Evolutionary conservation across 2,329 filamentous ascomycete genomes (phyloP), one percentile per base, ranked within the genome.

Genomic region (Phialophora macrospora): DNA sequence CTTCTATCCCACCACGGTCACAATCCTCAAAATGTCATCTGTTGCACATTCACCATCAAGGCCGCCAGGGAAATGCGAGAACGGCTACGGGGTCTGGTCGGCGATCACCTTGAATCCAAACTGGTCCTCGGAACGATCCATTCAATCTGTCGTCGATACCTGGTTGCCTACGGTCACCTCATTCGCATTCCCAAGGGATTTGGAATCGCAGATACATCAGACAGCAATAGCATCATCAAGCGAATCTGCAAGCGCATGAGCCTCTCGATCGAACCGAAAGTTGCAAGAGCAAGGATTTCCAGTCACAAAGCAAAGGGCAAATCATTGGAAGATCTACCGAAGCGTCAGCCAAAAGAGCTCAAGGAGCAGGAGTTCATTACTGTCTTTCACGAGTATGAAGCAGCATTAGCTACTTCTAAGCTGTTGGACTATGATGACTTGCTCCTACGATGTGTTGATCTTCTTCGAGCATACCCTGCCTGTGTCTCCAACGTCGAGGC

Each of bases 1-100:
- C 87, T 97, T 32, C 85, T 97, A 61, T 86, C 89, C 58, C 83
- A 90, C 72, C 81, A 87, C 72, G 87, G 88, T 49, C 86, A 92
- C 72, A 85, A 87, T 63, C 94, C 94, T 73, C 88, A 90, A 80
- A 92, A 97, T 79, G 88, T 98, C 73, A 88, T 99, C 66, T 94
- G 97, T 66, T 95, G 94, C 68, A 98, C 94, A 0, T 99, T 99
- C 75, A 99, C 95, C 1, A 93, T 97, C 76, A 98, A 98, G 77
- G 93, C 95, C 0, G 92, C 93, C 20, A 86, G 85, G 20, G 94
- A 98, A 80, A 99, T 99, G 94, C 92, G 93, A 73, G 88, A 92
- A 74, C 87, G 94, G 7, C 91, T 98, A 63, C 87, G 88, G 0
- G 89, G 85, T 65, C 84, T 91, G n/a, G 83, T 98, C n/a, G 93